Percentiles rank a stretch among this genome's conserved stretches.
Conservation (phyloP, 768 basidiomycete species). For the Auriscalpium vulgare region DNA sequence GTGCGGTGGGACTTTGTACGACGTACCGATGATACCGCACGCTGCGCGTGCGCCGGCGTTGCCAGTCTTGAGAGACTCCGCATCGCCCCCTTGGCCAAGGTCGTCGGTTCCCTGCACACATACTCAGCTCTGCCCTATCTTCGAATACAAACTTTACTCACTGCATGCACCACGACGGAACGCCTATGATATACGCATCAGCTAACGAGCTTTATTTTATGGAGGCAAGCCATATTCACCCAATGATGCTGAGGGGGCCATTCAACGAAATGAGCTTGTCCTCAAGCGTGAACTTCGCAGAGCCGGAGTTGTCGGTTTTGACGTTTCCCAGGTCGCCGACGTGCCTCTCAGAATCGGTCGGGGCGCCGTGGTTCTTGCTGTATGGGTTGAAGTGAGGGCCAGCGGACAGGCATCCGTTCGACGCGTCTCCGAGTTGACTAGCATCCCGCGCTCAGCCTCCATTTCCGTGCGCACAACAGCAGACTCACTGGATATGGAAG, state of each 20-base stretch:
- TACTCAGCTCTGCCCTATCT: constrained; percentile 2
- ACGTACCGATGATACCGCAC: constrained; percentile 62
- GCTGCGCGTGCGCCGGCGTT: constrained; percentile 73
- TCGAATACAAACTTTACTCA: constrained; percentile 18
- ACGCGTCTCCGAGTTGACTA: constrained; percentile 53
- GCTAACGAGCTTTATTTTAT: constrained; percentile 1
- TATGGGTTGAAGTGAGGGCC: constrained; percentile 76
- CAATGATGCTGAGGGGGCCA: constrained; percentile 60
- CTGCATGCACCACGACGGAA: constrained; percentile 68
- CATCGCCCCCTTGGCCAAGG: constrained; percentile 59
- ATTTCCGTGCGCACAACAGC: not conserved
- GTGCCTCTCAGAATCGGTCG: constrained; percentile 47
- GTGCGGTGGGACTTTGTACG: too few species aligned
- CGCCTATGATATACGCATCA: constrained; percentile 34
- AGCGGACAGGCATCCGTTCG: constrained; percentile 57
- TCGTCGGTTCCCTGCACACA: constrained; percentile 60
- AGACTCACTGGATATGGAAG: constrained; percentile 73
- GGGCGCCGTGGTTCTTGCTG: constrained; percentile 58
- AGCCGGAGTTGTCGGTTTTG: constrained; percentile 47
- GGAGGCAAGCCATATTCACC: constrained; percentile 33
- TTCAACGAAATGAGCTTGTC: constrained; percentile 60
- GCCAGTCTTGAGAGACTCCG: constrained; percentile 70
- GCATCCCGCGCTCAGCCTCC: not conserved
- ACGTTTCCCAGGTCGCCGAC: constrained; percentile 78
- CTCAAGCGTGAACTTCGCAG: constrained; percentile 47